Base-by-base conservation (phyloP, 352 stramenopile species). In the Phytophthora meadii region DNA sequence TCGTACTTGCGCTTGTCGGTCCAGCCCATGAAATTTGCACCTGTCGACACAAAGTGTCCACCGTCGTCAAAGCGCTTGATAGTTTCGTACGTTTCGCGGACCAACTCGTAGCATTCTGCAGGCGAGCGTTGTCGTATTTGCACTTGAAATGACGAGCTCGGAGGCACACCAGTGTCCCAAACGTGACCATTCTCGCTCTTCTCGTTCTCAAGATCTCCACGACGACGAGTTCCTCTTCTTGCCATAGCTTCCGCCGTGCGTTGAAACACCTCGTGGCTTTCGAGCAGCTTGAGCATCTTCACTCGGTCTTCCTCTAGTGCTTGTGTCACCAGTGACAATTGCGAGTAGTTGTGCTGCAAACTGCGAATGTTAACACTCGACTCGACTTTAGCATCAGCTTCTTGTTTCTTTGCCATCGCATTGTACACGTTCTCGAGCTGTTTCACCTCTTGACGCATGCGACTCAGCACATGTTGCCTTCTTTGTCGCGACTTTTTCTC, bases 41-140 rank as follows among this genome's bases (percentile, higher is more conserved):
- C 72, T 5, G 73, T 77, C 3, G 71, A 75, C 25, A 72, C 30
- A 22, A 73, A 77, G n/a, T 77, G 54, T 10, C 53, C 63, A 22
- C 63, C 57, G n/a, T 68, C 46, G 22, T 81, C 72, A n/a, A 82
- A 82, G 22, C 64, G 59, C 19, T 61, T 67, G 36, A 89, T 86
- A n/a, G 75, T 65, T 37, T 83, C 71, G 52, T 84, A 84, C 30
- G 76, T 82, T 46, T 91, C 79, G 14, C 74, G 80, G 17, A 91
- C 63, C 46, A 87, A 70, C n/a, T 74, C 77, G 54, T 81, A 81
- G 56, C 74, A 83, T 22, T 77, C 74, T 3, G 60, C 63, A 1
- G 53, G 32, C 0, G 68, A 65, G 7, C 72, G 53, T 28, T 54
- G 36, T 0, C 48, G 49, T 19, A 79, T 74, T 15, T 48, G 42